Percentiles rank a stretch among this genome's conserved stretches.
These are phyloP conservation scores for Sambucus nigra DNA, from an alignment of 129 eudicot species.

Conservation along the genomic window DNA sequence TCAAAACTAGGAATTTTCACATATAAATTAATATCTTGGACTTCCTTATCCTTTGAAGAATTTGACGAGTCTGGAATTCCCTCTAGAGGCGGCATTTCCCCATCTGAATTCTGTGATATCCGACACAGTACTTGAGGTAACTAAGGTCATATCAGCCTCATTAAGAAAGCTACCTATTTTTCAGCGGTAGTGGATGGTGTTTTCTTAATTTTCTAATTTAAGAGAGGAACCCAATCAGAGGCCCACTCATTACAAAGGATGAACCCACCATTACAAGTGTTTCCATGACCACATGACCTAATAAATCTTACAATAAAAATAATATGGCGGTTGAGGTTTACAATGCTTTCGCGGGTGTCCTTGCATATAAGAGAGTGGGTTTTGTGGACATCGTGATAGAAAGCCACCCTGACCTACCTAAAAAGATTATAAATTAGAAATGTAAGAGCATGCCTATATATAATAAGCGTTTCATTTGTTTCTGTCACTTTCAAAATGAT, in stretches of 20 bases:
- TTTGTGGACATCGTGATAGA: constrained; percentile 32
- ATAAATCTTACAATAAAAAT: not conserved
- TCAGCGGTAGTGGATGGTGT: not conserved
- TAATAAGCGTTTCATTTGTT: constrained; percentile 9
- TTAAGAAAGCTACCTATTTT: constrained; percentile 1
- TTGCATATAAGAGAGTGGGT: not conserved
- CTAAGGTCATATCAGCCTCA: too few relatives aligned
- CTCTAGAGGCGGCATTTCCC: too few relatives aligned
- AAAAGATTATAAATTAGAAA: constrained; percentile 14
- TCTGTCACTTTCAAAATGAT: constrained; percentile 16
- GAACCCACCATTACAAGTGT: not conserved
- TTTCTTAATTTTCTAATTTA: constrained; percentile 8
- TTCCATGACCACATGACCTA: constrained; percentile 2
- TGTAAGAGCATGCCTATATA: constrained; percentile 8
- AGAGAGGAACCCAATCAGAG: constrained; percentile 16
- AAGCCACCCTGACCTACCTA: constrained; percentile 38
- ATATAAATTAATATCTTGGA: too few relatives aligned
- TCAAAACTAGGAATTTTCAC: too few relatives aligned
- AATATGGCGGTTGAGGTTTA: not conserved
- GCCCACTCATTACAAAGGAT: constrained; percentile 9
- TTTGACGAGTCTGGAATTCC: too few relatives aligned
- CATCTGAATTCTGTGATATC: too few relatives aligned
- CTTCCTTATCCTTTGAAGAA: too few relatives aligned
- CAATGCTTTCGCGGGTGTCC: not conserved
- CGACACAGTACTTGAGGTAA: too few relatives aligned